A percentile compares a stretch with the other conserved stretches of the same genome.
phyloP scores from a whole-genome alignment of 805 yeast species.

The Saccharomycopsis javanensis region DNA sequence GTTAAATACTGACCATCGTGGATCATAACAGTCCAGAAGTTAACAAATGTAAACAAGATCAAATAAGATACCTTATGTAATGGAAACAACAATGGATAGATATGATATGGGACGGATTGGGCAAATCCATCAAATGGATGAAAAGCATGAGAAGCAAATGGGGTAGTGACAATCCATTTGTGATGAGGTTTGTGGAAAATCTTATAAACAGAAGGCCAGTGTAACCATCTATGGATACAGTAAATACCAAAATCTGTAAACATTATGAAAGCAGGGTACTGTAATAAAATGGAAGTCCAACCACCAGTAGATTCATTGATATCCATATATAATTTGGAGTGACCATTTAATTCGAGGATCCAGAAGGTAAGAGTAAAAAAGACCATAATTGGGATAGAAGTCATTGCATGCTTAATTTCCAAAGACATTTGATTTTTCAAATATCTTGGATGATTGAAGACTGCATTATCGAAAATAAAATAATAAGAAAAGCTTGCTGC shows the following conservation, averaged over 20 bases:
- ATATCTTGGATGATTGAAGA: slow-evolving; percentile 92
- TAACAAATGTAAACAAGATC: slow-evolving; percentile 77
- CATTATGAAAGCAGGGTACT: slow-evolving; percentile 71
- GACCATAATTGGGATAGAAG: slow-evolving; percentile 88
- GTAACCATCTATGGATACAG: slow-evolving; percentile 84
- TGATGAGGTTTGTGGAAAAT: slow-evolving; percentile 92
- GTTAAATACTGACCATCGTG: slow-evolving; percentile 96
- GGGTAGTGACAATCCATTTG: slow-evolving; percentile 98
- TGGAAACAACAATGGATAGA: slow-evolving; percentile 88
- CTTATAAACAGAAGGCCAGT: slow-evolving; percentile 87
- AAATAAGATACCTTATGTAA: slow-evolving; percentile 81
- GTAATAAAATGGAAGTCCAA: slow-evolving; percentile 52
- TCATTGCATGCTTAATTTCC: slow-evolving; percentile 69
- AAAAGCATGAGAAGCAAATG: slow-evolving; percentile 97
- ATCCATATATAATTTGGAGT: slow-evolving; percentile 65
- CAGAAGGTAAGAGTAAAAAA: slow-evolving; percentile 85
- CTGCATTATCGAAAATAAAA: slow-evolving; percentile 75
- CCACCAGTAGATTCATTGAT: slow-evolving; percentile 58
- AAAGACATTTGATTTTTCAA: slow-evolving; percentile 84
- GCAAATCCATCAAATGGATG: slow-evolving; percentile 95
- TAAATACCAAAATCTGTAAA: slow-evolving; percentile 94
- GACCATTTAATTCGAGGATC: slow-evolving; percentile 71
- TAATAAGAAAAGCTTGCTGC: slow-evolving; percentile 72
- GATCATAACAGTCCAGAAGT: slow-evolving; percentile 97
- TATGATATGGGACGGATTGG: slow-evolving; percentile 89